phyloP scores from a whole-genome alignment of 2,329 filamentous ascomycete species.

The Aotearoamyces nothofagi region DNA sequence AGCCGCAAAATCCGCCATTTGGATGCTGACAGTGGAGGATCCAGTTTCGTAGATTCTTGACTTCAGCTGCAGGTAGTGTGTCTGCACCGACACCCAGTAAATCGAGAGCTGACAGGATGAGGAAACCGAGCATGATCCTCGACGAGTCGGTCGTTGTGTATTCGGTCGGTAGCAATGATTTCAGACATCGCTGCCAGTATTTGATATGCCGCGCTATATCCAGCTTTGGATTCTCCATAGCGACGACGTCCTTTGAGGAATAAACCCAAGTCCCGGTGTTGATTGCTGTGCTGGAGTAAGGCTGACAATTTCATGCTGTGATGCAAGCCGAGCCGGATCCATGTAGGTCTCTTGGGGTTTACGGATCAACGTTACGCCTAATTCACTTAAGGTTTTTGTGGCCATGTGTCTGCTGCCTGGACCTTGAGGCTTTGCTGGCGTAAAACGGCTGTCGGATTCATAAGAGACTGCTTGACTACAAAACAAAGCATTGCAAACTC shows the following conservation, averaged over 20 bases:
- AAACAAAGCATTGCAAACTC: too few relatives aligned
- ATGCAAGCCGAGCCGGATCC: too few relatives aligned
- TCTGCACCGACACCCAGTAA: constrained; percentile 50
- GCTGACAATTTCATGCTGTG: too few relatives aligned
- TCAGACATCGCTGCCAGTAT: constrained; percentile 86
- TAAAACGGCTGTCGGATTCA: too few relatives aligned
- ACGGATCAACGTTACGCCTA: constrained; percentile 4
- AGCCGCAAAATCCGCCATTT: constrained; percentile 76
- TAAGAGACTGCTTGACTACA: too few relatives aligned
- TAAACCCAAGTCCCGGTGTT: too few relatives aligned
- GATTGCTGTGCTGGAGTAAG: too few relatives aligned
- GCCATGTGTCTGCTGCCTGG: too few relatives aligned
- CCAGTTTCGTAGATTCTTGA: constrained; percentile 49
- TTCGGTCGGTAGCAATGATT: constrained; percentile 60
- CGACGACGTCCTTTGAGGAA: too few relatives aligned
- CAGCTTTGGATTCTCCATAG: constrained; percentile 22
- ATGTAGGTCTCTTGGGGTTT: not conserved
- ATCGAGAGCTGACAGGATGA: constrained; percentile 75
- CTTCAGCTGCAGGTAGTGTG: constrained; percentile 32
- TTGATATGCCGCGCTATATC: constrained; percentile 59
- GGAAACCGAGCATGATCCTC: constrained; percentile 79
- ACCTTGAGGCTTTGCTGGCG: too few relatives aligned
- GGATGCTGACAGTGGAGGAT: constrained; percentile 77
- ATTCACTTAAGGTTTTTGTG: too few relatives aligned
- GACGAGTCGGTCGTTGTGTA: constrained; percentile 87